A percentile compares a stretch with the other conserved stretches of the same genome.
Evolutionary conservation across 176 grass and related monocot genomes (phyloP).

Genomic region (Zizania latifolia): DNA sequence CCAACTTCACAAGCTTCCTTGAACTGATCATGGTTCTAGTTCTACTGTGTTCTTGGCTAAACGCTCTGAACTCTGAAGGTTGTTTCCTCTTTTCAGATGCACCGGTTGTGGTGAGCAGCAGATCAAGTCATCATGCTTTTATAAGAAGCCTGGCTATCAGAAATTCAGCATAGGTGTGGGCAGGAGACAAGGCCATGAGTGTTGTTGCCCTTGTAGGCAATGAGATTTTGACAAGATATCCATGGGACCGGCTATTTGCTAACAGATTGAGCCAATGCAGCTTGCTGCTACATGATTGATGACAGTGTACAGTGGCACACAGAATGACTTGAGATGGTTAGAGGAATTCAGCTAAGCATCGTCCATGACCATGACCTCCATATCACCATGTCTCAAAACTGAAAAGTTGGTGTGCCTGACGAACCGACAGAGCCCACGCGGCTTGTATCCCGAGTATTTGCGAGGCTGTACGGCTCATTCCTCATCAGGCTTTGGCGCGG

Average conservation of each 20-base stretch:
- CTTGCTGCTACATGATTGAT: not conserved
- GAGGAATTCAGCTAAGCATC: not conserved
- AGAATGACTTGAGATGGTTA: not conserved
- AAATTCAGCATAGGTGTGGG: too few species aligned
- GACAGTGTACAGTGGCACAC: not conserved
- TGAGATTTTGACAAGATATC: not conserved
- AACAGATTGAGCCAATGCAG: too few species aligned
- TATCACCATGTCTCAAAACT: not conserved
- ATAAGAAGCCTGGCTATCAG: too few species aligned
- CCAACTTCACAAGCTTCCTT: conserved; percentile 40
- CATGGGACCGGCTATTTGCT: not conserved
- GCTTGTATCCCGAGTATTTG: too few species aligned
- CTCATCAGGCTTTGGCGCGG: too few species aligned
- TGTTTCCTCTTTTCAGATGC: too few species aligned
- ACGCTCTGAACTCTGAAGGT: too few species aligned
- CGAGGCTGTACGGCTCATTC: too few species aligned
- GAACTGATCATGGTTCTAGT: conserved; percentile 23
- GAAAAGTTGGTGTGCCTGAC: not conserved
- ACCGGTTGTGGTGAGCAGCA: too few species aligned
- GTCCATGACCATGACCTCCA: not conserved
- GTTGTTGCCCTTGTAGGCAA: not conserved
- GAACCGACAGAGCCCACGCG: not conserved
- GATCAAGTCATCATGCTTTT: too few species aligned
- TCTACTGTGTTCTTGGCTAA: not conserved
- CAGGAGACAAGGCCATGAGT: not conserved